Evolutionary conservation across 2,329 filamentous ascomycete species (phyloP), one percentile per base, ranked within the genome.

Genomic region (Davidsoniella neocaledoniae): DNA sequence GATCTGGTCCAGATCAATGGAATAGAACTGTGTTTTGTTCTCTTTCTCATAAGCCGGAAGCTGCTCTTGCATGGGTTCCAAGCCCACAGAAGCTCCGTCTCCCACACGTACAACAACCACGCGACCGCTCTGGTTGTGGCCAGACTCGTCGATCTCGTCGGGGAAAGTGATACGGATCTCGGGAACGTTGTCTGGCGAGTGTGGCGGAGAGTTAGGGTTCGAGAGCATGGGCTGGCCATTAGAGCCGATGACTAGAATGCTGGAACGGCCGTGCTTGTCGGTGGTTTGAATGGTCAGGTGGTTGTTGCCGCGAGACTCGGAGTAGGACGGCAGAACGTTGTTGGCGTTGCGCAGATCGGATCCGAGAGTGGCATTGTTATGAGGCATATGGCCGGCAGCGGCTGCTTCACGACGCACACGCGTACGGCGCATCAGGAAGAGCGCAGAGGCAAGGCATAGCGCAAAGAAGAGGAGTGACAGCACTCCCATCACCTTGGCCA

Each of bases 101-200:
- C 88, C 87, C 47, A 96, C 86, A 48, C 86, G 78, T 50, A 98
- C 90, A 36, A 96, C 79, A 19, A 98, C 83, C 47, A 96, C 87
- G 29, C 88, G 80, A 33, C 90, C 90, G 56, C 82, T 86, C 68
- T 83, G 83, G 58, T 75, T 74, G 65, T 80, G 86, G 57, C 90
- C 90, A 49, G 77, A 70, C 57, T 86, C 84, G 61, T 95, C 88
- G 58, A 93, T 81, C 70, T 96, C 91, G 59, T 93, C 86, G 14
- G 91, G 91, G 71, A 98, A 96, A 36, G 91, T 96, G 65, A 98
- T 94, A 66, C 88, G 86, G 60, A 98, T 98, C 68, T 96, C 85
- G 17, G 91, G 91, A 25, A 96, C 75, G 57, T 83, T 82, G 64
- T 77, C 85, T n/a, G 83, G 81, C 43, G 82, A 85, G 58, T 82